A percentile compares a stretch with the other conserved stretches of the same genome.
Conservation (phyloP, 2,329 filamentous ascomycete genomes). For the Sporothrix pseudoabietina region DNA sequence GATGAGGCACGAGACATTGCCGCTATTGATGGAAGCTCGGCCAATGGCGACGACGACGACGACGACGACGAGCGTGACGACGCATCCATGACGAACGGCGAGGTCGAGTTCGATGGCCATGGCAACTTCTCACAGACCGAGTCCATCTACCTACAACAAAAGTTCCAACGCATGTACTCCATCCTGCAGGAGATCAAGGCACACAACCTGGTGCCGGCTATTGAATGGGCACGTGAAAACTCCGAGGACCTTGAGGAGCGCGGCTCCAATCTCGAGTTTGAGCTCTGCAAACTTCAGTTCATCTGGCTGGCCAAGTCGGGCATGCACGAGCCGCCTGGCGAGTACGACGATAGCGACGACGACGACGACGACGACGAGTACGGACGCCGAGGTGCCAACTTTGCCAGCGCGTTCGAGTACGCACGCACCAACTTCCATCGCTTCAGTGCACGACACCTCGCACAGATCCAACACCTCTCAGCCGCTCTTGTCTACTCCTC, state of each 20-base stretch:
- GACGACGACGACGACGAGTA: constrained; percentile 49
- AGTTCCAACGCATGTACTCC: constrained; percentile 87
- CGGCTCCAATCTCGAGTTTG: constrained; percentile 93
- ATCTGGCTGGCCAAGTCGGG: constrained; percentile 75
- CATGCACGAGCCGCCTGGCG: constrained; percentile 30
- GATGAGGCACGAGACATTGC: constrained; percentile 57
- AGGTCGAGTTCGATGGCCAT: constrained; percentile 37
- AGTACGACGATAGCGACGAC: constrained; percentile 58
- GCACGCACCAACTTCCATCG: constrained; percentile 71
- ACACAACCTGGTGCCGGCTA: constrained; percentile 77
- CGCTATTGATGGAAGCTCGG: constrained; percentile 33
- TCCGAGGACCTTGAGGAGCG: constrained; percentile 71
- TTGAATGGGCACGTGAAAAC: constrained; percentile 79
- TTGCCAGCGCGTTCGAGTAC: constrained; percentile 66
- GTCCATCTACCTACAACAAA: constrained; percentile 69
- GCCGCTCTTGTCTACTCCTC: constrained; percentile 77
- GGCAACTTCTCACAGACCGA: constrained; percentile 54
- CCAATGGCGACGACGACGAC: neutral
- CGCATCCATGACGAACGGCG: constrained; percentile 36
- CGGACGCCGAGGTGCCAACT: constrained; percentile 46
- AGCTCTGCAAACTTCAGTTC: constrained; percentile 86
- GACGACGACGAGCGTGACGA: constrained; percentile 26
- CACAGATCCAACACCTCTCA: constrained; percentile 79
- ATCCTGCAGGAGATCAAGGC: constrained; percentile 78
- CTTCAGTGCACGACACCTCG: constrained; percentile 73